Base-by-base conservation (phyloP, 306 rosid species). In the Pyrus communis region DNA sequence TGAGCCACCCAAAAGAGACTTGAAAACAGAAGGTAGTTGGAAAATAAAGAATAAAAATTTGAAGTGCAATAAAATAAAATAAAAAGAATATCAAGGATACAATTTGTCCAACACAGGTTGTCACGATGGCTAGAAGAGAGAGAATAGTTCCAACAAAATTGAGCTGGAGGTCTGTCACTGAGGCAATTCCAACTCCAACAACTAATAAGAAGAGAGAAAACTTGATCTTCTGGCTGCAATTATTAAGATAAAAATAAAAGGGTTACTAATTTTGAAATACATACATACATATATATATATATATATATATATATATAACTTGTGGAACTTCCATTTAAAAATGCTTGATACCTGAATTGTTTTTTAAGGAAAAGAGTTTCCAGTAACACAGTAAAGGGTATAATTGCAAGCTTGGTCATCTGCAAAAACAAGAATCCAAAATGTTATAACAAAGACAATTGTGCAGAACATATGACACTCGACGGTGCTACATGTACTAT, bases 321-420 rank as follows among this genome's bases (percentile, higher is more conserved):
- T 51, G 55, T 51, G 21, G 55, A 49, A 15, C 55, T 73, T 73
- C 30, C 35, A 70, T 25, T 74, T 77, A 28, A 28, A 73, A 67
- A 28, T 69, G 25, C 65, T 31, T 80, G 0, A 57, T 77, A 95
- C 97, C 99, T 95, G 92, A 95, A 95, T 77, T 92, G 93, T 78
- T 92, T 95, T 74, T 90, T 89, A 61, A 95, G 83, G 80, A 90
- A 90, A 69, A 88, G 11, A 30, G 97, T 95, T 84, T 95, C 99
- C 64, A 92, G 75, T 42, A 95, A 69, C 49, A 95, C 97, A 5
- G 99, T 95, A 84, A 95, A 95, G 63, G 99, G 99, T 84, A 95
- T 95, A 78, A 95, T 90, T 71, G 99, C 99, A 82, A 95, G 99
- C 85, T 95, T 95, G 66, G 99, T 95, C 99, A 95, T 95, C 99